These are phyloP conservation scores for Spizellomyces punctatus DNA, from an alignment of 192 early-diverging fungal genomes.

Conservation along the genomic window DNA sequence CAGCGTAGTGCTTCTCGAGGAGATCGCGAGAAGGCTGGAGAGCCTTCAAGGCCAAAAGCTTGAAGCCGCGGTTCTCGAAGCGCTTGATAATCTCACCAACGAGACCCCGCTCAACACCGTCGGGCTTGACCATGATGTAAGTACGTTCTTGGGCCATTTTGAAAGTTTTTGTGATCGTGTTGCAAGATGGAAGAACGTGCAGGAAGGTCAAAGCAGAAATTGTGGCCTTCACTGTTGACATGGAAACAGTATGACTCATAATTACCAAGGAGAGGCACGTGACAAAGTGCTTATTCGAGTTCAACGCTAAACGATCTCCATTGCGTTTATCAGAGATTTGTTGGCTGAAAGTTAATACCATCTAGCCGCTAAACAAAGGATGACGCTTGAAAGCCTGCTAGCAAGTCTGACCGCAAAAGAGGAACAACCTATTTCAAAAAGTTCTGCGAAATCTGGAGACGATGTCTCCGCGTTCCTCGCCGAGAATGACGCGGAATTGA, in stretches of 20 bases:
- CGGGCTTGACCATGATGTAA: constrained; percentile 48
- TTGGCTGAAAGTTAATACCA: neutral
- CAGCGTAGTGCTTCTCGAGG: constrained; percentile 76
- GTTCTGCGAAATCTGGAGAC: neutral
- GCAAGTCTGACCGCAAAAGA: constrained; percentile 1
- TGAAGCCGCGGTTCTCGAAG: constrained; percentile 89
- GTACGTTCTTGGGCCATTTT: constrained; percentile 35
- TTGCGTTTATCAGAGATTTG: neutral
- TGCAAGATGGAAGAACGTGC: neutral
- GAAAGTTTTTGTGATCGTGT: neutral
- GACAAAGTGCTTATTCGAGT: neutral
- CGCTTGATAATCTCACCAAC: constrained; percentile 93
- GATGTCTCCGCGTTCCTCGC: constrained; percentile 7
- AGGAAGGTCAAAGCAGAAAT: neutral
- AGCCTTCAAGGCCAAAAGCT: constrained; percentile 84
- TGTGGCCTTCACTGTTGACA: neutral
- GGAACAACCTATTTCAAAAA: neutral
- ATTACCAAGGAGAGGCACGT: too few species aligned
- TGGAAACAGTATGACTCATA: neutral
- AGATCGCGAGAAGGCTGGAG: constrained; percentile 69
- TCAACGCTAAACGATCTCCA: neutral
- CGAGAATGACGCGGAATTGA: constrained; percentile 18
- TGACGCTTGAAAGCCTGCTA: constrained; percentile 25
- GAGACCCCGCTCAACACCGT: constrained; percentile 66
- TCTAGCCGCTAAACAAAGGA: neutral